Evolutionary conservation across 169 alveolate species (phyloP).

Genomic region (Plasmodium coatneyi): DNA sequence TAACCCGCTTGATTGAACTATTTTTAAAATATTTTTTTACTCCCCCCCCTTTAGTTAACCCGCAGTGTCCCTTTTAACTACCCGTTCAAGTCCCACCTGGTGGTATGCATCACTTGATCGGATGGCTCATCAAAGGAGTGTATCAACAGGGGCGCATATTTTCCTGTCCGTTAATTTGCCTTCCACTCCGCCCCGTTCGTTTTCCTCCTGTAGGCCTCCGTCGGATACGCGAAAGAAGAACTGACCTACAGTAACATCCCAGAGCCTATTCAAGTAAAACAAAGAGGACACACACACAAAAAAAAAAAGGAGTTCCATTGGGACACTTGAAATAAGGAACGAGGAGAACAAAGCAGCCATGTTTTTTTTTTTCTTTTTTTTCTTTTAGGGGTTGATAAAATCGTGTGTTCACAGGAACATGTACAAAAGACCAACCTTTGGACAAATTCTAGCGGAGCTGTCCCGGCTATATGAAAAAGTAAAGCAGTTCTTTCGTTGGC

Average conservation of each 20-base stretch:
- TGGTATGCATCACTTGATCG: constrained; percentile 16
- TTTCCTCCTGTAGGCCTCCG: constrained; percentile 29
- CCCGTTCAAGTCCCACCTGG: constrained; percentile 46
- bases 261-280: constrained; percentile 31
- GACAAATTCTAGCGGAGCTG: constrained; percentile 1
- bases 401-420: constrained; percentile 36
- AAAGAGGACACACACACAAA: neutral
- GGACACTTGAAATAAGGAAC: neutral
- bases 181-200: neutral
- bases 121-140: neutral
- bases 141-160: neutral
- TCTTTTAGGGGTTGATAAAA: constrained; percentile 44
- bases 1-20: neutral
- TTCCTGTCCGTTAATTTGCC: neutral
- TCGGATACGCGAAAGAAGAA: constrained; percentile 70
- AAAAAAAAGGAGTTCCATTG: neutral
- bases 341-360: neutral
- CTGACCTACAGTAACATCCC: constrained; percentile 43
- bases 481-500: neutral
- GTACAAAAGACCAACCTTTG: constrained; percentile 63
- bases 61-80: constrained; percentile 55
- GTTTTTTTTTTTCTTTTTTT: neutral
- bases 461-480: constrained; percentile 50
- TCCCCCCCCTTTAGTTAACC: constrained; percentile 19
- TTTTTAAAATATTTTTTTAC: constrained; percentile 4